Evolutionary conservation across 129 eudicot genomes (phyloP).

Genomic region (Artemisia tridentata): DNA sequence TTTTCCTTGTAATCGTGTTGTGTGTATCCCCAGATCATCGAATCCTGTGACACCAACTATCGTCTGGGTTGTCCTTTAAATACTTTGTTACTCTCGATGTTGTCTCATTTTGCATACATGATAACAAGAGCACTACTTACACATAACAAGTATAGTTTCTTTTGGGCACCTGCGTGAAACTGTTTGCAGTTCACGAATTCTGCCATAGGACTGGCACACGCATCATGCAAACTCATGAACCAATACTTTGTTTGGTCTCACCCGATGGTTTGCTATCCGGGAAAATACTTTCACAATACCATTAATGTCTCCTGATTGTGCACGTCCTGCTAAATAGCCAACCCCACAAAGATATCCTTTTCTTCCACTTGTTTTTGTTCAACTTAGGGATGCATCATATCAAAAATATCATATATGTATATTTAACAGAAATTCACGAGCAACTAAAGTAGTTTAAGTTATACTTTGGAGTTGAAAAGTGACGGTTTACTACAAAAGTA

Average conservation of each 20-base stretch:
- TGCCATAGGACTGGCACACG: conserved; percentile 63
- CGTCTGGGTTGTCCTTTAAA: conserved; percentile 65
- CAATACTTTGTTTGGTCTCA: conserved; percentile 68
- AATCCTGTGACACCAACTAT: conserved; percentile 82
- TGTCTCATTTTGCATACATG: conserved; percentile 81
- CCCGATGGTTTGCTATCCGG: conserved; percentile 47
- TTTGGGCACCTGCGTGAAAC: conserved; percentile 66
- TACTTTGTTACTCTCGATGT: conserved; percentile 66
- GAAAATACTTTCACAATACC: conserved; percentile 46
- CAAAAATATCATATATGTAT: no score
- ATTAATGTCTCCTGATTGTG: conserved; percentile 61
- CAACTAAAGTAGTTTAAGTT: no score
- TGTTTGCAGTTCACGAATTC: conserved; percentile 75
- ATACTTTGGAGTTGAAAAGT: no score
- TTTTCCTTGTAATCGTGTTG: conserved; percentile 73
- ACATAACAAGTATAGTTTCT: conserved; percentile 52
- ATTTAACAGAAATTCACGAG: no score
- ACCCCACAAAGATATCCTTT: conserved; percentile 81
- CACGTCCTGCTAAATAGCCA: conserved; percentile 81
- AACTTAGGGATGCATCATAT: no score
- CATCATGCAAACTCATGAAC: conserved; percentile 65
- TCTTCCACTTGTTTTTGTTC: conserved; percentile 31
- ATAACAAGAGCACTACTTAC: conserved; percentile 91
- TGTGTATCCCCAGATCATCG: conserved; percentile 81
- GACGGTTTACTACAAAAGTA: no score